Evolutionary conservation across 352 stramenopile species (phyloP), one percentile per base, ranked within the genome.

Genomic region (Phytophthora europaea): DNA sequence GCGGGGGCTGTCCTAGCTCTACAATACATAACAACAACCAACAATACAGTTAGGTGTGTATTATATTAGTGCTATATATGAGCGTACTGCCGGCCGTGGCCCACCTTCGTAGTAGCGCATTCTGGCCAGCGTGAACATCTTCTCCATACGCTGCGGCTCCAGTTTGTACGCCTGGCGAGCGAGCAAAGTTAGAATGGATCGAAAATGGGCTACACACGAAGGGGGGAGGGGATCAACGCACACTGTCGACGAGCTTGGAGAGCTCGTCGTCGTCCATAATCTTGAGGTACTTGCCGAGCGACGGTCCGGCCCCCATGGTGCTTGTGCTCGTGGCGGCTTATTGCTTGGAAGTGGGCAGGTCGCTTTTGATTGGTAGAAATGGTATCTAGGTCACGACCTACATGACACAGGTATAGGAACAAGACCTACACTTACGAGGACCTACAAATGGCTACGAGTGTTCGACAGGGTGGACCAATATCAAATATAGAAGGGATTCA

Each of bases 201-300:
- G 3, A 18, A 15, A n/a, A 10, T 18, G 20, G 28, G 20, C 48
- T 18, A 9, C 15, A 16, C 12, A 34, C 20, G 18, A n/a, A 40
- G 6, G 33, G 6, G 6, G 10, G 26, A 31, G 26, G 15, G 18
- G 13, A 22, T 3, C 16, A 12, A 79, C 80, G 23, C 60, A 93
- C 85, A 58, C 70, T 75, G 52, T 84, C 70, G 6, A 91, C 54
- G 48, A 90, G 67, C 47, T 65, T 64, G 20, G 65, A 57, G 69
- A 94, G 86, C 23, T 85, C 80, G 0, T 91, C 76, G 67, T 94
- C 86, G 60, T 88, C 82, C 73, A 91, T 87, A 55, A 65, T 72
- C 67, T 79, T 78, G 31, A 93, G 69, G 52, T 90, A 80, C 74
- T 85, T 85, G 72, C 61, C 81, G 5, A 94, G 57, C 62, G 84